These are phyloP conservation scores for Colletotrichum lindemuthianum DNA, from an alignment of 2,329 filamentous ascomycete species.

Conservation along the genomic window DNA sequence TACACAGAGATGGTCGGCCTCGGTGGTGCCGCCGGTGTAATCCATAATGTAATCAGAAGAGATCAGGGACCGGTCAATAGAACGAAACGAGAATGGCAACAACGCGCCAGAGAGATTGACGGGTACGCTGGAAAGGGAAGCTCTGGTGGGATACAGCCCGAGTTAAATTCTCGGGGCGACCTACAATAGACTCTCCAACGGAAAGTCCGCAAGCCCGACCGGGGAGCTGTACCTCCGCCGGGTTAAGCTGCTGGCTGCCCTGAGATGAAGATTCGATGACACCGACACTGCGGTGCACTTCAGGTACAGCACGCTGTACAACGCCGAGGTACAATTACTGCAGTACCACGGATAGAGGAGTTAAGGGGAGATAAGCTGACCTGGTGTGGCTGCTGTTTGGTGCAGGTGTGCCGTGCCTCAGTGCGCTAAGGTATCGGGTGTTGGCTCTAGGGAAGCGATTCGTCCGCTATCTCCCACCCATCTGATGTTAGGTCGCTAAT, in stretches of 20 bases:
- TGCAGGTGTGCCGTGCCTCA: conserved; percentile 9
- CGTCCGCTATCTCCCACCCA: background rate
- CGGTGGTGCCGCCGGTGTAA: conserved; percentile 60
- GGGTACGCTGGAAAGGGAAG: conserved; percentile 13
- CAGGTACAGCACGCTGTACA: background rate
- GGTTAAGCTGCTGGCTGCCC: too few relatives aligned
- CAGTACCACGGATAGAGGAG: conserved; percentile 17
- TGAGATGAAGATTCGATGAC: conserved; percentile 22
- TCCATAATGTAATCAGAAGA: conserved; percentile 50
- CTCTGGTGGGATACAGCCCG: conserved; percentile 28
- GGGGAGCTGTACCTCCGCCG: conserved; percentile 12
- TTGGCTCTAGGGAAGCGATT: conserved; percentile 24
- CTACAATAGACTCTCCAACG: conserved; percentile 33
- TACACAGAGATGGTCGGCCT: conserved; percentile 78
- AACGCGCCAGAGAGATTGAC: conserved; percentile 10
- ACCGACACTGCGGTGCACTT: conserved; percentile 8
- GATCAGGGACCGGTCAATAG: conserved; percentile 48
- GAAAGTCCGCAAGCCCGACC: conserved; percentile 30
- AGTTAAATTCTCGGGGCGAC: conserved; percentile 35
- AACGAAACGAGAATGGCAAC: conserved; percentile 45
- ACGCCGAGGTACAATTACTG: background rate
- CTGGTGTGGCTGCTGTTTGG: background rate
- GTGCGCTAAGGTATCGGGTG: conserved; percentile 11
- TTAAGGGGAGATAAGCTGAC: conserved; percentile 26
- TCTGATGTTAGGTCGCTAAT: conserved; percentile 3